Conservation (phyloP, 106 monocot genomes). For the Apostasia shenzhenica region DNA sequence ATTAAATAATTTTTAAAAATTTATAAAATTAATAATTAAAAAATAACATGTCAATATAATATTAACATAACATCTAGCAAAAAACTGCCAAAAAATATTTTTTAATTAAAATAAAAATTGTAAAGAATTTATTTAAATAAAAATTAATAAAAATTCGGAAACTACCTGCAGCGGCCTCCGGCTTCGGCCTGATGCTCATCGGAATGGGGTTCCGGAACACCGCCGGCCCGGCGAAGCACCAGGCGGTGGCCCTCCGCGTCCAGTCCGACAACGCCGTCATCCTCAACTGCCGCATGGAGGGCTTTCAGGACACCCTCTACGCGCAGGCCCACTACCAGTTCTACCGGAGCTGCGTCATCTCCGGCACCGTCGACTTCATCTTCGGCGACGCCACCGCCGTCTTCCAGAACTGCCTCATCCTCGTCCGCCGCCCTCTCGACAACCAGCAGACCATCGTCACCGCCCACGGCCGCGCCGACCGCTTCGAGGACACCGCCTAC, state of each 20-base stretch:
- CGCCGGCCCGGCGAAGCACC: constrained; percentile 49
- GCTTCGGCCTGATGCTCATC: constrained; percentile 34
- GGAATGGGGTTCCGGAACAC: constrained; percentile 50
- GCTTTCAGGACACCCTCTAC: constrained; percentile 83
- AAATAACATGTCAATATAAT: too few relatives aligned
- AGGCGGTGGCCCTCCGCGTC: constrained; percentile 71
- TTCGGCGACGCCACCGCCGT: constrained; percentile 83
- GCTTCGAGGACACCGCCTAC: constrained; percentile 60
- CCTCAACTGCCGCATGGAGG: constrained; percentile 53
- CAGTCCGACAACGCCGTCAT: constrained; percentile 57
- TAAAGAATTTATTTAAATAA: too few relatives aligned
- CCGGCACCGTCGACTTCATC: constrained; percentile 78
- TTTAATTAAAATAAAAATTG: too few relatives aligned
- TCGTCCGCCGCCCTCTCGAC: constrained; percentile 49
- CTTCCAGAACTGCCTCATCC: constrained; percentile 66
- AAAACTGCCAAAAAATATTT: too few relatives aligned
- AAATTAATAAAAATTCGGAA: too few relatives aligned
- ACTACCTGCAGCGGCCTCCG: constrained; percentile 25
- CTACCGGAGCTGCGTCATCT: constrained; percentile 70
- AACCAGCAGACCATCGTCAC: constrained; percentile 48
- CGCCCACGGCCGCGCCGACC: constrained; percentile 58
- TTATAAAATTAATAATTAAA: too few relatives aligned
- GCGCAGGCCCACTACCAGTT: constrained; percentile 68
- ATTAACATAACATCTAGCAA: too few relatives aligned
- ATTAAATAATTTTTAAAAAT: too few relatives aligned